Percentiles rank a stretch among this genome's conserved stretches.
Evolutionary conservation across 768 basidiomycete genomes (phyloP).

Genomic region (Trametes punicea): DNA sequence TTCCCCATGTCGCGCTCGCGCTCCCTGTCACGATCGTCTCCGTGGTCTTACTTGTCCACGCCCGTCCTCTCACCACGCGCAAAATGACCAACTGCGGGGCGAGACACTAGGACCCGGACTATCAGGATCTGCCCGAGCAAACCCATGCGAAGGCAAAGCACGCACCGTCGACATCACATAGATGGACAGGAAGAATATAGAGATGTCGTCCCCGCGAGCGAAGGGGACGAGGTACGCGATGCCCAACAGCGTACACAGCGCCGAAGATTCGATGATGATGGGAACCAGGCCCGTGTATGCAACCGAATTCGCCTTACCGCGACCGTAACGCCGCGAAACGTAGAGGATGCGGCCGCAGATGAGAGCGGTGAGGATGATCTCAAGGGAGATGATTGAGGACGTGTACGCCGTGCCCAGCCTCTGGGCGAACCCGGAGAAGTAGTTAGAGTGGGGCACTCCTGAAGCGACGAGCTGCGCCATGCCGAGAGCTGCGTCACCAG

Average conservation of each 20-base stretch:
- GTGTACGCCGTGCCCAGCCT: constrained; percentile 6
- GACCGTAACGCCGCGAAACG: neutral
- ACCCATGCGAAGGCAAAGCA: neutral
- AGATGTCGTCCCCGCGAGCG: constrained; percentile 1
- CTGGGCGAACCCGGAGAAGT: constrained; percentile 3
- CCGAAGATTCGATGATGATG: constrained; percentile 17
- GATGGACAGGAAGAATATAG: constrained; percentile 19
- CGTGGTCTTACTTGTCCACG: constrained; percentile 1
- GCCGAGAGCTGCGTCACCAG: constrained; percentile 4
- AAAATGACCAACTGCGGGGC: constrained; percentile 14
- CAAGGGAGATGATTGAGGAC: constrained; percentile 7
- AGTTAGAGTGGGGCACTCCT: constrained; percentile 3
- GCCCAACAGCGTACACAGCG: constrained; percentile 16
- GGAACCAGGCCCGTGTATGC: constrained; percentile 3
- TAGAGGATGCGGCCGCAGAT: constrained; percentile 17
- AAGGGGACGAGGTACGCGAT: constrained; percentile 20
- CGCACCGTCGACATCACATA: constrained; percentile 20
- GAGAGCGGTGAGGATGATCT: constrained; percentile 13
- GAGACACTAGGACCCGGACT: neutral
- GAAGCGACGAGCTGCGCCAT: constrained; percentile 6
- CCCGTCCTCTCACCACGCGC: constrained; percentile 1
- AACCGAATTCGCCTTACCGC: neutral
- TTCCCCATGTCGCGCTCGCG: no score
- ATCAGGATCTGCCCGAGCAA: no score
- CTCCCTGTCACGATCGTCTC: neutral